phyloP scores from a whole-genome alignment of 805 yeast genomes.

The Starmerella floris region DNA sequence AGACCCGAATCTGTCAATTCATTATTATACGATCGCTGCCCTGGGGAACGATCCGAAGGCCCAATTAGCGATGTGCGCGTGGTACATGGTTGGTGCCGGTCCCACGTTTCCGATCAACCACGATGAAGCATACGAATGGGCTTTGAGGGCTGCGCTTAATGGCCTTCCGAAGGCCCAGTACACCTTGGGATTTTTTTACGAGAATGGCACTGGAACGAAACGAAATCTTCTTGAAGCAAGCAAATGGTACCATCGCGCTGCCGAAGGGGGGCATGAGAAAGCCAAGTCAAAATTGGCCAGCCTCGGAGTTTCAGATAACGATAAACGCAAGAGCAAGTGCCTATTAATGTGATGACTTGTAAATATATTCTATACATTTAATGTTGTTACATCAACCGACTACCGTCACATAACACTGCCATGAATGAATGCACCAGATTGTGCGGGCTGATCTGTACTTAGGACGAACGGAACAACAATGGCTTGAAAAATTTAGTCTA shows the following conservation, averaged over 20 bases:
- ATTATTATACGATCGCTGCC: constrained; percentile 87
- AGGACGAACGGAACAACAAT: too few species aligned
- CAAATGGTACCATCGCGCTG: constrained; percentile 66
- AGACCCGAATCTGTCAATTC: constrained; percentile 74
- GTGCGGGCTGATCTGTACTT: too few species aligned
- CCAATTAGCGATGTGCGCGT: constrained; percentile 89
- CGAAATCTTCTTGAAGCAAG: constrained; percentile 44
- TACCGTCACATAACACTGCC: too few species aligned
- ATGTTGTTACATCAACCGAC: too few species aligned
- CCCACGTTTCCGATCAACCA: constrained; percentile 69
- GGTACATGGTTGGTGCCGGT: constrained; percentile 87
- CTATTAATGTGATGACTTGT: constrained; percentile 30
- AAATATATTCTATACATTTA: not conserved
- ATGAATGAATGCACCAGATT: too few species aligned
- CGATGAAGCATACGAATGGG: constrained; percentile 90
- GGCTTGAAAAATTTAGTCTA: too few species aligned
- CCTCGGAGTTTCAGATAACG: constrained; percentile 8
- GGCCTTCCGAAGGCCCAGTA: constrained; percentile 73
- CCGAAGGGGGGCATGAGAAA: constrained; percentile 42
- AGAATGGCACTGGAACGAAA: constrained; percentile 76
- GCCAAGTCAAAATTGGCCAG: constrained; percentile 31
- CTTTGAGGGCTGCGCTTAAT: constrained; percentile 64
- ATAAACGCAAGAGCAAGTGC: constrained; percentile 32
- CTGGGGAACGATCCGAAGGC: constrained; percentile 73
- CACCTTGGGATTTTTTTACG: constrained; percentile 71